Percentiles rank a stretch among this genome's conserved stretches.
phyloP scores from a whole-genome alignment of 2,329 filamentous ascomycete genomes.

The Sporothrix euskadiensis region DNA sequence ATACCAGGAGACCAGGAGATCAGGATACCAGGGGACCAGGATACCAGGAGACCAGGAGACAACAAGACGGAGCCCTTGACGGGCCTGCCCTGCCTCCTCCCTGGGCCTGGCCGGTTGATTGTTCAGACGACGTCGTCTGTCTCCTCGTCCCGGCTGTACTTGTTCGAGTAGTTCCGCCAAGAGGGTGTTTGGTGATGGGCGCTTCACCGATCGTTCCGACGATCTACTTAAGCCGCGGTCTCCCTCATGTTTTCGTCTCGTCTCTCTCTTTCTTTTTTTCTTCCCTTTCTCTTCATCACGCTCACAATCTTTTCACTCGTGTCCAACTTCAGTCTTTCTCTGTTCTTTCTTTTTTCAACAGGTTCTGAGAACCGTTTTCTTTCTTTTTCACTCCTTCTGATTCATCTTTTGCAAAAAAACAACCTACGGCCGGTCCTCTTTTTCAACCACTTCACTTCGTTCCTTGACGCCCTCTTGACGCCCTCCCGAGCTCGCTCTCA shows the following conservation, averaged over 20 bases:
- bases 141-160: background rate
- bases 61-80: background rate
- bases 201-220: background rate
- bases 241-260: conserved; percentile 5
- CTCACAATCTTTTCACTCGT: conserved; percentile 24
- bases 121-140: conserved; percentile 13
- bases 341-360: conserved; percentile 25
- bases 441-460: conserved; percentile 22
- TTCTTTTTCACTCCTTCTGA: conserved; percentile 31
- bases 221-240: conserved; percentile 19
- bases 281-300: conserved; percentile 27
- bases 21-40: background rate
- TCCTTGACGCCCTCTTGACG: background rate
- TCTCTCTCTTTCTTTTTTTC: background rate
- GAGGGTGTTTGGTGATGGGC: background rate
- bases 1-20: background rate
- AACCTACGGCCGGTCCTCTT: conserved; percentile 18
- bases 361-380: conserved; percentile 35
- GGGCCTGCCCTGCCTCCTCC: background rate
- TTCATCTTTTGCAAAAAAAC: conserved; percentile 10
- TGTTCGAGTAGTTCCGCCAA: conserved; percentile 11
- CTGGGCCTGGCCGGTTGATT: background rate
- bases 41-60: background rate
- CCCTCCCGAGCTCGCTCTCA: background rate
- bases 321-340: conserved; percentile 25